Conservation (phyloP, 805 yeast genomes). For the Kluyveromyces nonfermentans region DNA sequence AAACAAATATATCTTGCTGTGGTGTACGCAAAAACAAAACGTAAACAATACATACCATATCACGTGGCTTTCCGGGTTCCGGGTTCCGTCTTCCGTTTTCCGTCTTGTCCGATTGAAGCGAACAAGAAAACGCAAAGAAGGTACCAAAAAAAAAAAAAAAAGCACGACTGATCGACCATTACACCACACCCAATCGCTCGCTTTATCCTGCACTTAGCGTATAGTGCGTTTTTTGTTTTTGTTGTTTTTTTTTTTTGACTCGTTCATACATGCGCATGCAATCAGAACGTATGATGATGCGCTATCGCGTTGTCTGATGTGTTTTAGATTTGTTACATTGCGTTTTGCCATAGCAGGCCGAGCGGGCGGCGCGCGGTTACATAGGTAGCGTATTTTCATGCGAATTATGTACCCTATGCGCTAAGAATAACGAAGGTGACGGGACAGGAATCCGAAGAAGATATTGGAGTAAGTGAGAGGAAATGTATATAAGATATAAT, state of each 20-base stretch:
- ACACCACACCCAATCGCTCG: background rate
- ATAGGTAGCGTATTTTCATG: background rate
- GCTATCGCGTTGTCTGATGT: background rate
- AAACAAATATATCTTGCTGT: slow-evolving; percentile 2
- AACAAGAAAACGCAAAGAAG: no score
- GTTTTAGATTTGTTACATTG: background rate
- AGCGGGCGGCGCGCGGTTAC: no score
- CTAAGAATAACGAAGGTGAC: slow-evolving; percentile 7
- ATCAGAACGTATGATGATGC: no score
- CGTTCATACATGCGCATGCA: no score
- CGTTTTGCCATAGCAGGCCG: background rate
- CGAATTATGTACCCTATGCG: slow-evolving; percentile 6
- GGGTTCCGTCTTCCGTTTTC: no score
- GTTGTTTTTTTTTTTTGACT: no score
- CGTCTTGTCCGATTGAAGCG: no score
- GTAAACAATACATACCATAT: slow-evolving; percentile 3
- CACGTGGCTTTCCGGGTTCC: background rate
- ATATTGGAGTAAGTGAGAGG: background rate
- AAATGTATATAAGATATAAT: slow-evolving; percentile 2
- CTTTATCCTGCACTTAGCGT: background rate
- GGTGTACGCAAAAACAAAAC: background rate
- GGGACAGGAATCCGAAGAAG: background rate
- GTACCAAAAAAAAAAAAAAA: no score
- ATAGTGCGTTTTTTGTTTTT: background rate
- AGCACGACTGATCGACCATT: background rate